Base-by-base conservation (phyloP, 2,329 filamentous ascomycete genomes). In the Arthroderma sp. region DNA sequence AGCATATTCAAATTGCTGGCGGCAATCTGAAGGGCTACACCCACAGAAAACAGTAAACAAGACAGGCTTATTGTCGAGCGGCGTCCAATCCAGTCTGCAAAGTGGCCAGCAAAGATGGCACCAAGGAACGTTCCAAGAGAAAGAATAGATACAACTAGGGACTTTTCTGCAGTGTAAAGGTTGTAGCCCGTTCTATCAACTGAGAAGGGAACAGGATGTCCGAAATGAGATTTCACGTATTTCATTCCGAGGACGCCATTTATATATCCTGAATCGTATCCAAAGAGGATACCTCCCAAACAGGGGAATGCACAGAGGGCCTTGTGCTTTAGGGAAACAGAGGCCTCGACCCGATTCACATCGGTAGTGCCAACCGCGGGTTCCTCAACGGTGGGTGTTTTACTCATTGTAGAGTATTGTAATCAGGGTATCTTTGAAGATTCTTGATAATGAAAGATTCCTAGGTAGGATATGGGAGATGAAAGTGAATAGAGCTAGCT, bases 121-220 rank as follows among this genome's bases (percentile, higher is more conserved):
- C 83, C 83, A 51, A 86, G 80, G 64, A 87, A 87, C 30, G 83
- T 86, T 46, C 83, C 83, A 29, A 79, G 80, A 0, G 81, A 85
- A 11, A 87, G 72, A 52, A 86, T 85, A 5, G 82, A 85, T 32
- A 84, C 81, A 47, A 83, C 78, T 36, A 78, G 68, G 0, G 80
- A 81, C 50, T 77, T 70, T 1, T 69, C 27, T 51, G 51, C 55
- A 10, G 53, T 51, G 10, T 40, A 34, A 5, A 55, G 29, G 41
- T 38, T 49, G 42, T 45, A 54, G 22, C 44, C 48, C 31, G 50
- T 36, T 15, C 34, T 31, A 39, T 49, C 51, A n/a, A 43, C 44
- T 38, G 30, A 36, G 11, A 37, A 27, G n/a, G 46, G 32, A 27
- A 50, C 48, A 2, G 46, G 38, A 6, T 11, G 8, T 9, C 48